Evolutionary conservation across 352 stramenopile species (phyloP).

Genomic region (Phytophthora pisi): DNA sequence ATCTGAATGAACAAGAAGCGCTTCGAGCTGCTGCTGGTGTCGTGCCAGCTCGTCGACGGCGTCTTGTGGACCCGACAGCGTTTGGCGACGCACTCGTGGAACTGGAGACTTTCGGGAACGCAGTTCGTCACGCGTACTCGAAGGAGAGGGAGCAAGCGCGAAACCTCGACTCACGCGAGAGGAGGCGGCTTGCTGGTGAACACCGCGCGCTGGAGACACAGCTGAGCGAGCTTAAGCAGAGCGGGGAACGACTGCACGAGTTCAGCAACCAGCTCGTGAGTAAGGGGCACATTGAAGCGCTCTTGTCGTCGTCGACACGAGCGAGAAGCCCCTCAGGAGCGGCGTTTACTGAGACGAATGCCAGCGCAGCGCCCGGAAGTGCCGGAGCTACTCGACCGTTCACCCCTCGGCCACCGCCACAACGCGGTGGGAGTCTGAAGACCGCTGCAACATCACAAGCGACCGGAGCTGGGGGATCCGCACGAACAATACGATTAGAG

Average conservation of each 20-base stretch:
- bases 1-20: conserved; percentile 51
- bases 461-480: not conserved
- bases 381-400: conserved; percentile 17
- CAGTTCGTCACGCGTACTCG: conserved; percentile 51
- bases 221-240: conserved; percentile 45
- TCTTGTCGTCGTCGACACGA: conserved; percentile 15
- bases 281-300: conserved; percentile 49
- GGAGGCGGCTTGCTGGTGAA: conserved; percentile 30
- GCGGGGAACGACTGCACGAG: conserved; percentile 50
- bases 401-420: conserved; percentile 24
- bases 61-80: conserved; percentile 53
- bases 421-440: conserved; percentile 15
- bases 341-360: not conserved
- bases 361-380: not conserved
- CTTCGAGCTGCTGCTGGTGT: conserved; percentile 43
- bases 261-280: conserved; percentile 77
- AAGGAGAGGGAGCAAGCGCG: conserved; percentile 48
- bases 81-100: conserved; percentile 58
- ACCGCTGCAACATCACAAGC: not conserved
- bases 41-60: conserved; percentile 41
- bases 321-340: not conserved
- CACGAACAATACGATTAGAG: conserved; percentile 3
- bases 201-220: conserved; percentile 50
- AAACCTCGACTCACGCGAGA: conserved; percentile 42
- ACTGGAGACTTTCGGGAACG: conserved; percentile 62